Percentiles rank a stretch among this genome's conserved stretches.
Conservation (phyloP, 1,284 basidiomycete species). For the Coniferiporia sulphurascens region DNA sequence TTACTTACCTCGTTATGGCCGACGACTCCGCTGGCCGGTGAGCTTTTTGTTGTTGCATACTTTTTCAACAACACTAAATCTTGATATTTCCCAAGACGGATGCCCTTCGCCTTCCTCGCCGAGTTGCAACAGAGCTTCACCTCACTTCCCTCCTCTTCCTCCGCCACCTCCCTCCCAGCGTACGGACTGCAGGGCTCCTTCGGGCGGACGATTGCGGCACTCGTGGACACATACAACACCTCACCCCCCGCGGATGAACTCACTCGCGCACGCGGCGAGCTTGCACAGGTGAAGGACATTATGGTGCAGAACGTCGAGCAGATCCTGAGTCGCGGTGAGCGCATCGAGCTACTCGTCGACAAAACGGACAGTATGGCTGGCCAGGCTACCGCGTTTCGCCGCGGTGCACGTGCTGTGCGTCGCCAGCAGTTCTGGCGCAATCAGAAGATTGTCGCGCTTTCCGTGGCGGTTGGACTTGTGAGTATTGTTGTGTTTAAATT, state of each 20-base stretch:
- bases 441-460: conserved; percentile 69
- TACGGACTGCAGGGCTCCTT: conserved; percentile 70
- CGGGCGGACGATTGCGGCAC: conserved; percentile 56
- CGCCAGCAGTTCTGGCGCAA: conserved; percentile 98
- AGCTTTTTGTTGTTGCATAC: background rate
- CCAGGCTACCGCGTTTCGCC: conserved; percentile 93
- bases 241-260: conserved; percentile 91
- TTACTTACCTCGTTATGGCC: conserved; percentile 90
- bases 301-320: conserved; percentile 98
- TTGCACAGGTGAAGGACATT: conserved; percentile 93
- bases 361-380: conserved; percentile 96
- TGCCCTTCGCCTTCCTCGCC: conserved; percentile 91
- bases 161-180: conserved; percentile 40
- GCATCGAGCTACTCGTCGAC: conserved; percentile 94
- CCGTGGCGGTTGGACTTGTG: conserved; percentile 71
- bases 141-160: conserved; percentile 50
- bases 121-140: conserved; percentile 83
- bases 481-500: conserved; percentile 31
- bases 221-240: conserved; percentile 86
- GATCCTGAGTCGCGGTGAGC: conserved; percentile 90
- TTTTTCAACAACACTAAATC: background rate
- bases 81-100: conserved; percentile 46
- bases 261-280: conserved; percentile 82
- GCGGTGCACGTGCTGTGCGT: conserved; percentile 82
- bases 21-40: conserved; percentile 77